Evolutionary conservation across 352 stramenopile genomes (phyloP).

Genomic region (Phytophthora chlamydospora): DNA sequence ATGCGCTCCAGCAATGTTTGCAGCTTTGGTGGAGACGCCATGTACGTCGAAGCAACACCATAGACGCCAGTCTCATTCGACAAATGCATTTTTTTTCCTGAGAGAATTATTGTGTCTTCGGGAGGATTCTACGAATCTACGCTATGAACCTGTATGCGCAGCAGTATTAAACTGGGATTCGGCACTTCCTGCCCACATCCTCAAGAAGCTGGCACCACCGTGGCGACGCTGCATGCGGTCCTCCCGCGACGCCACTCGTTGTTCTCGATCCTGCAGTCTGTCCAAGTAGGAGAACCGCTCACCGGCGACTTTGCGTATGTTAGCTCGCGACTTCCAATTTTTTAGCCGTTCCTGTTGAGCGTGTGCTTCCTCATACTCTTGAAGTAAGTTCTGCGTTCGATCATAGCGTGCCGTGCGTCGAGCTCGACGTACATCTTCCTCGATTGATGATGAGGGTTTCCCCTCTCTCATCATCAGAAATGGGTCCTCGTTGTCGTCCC

Average conservation of each 20-base stretch:
- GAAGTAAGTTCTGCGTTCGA: conserved; percentile 48
- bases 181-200: conserved; percentile 82
- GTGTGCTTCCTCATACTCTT: conserved; percentile 36
- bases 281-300: conserved; percentile 68
- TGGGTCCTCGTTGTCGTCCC: conserved; percentile 32
- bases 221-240: conserved; percentile 71
- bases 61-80: too few relatives aligned
- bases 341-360: conserved; percentile 44
- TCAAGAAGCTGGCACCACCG: conserved; percentile 67
- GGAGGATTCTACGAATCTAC: not conserved
- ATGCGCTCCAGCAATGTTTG: not conserved
- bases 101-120: too few relatives aligned
- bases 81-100: too few relatives aligned
- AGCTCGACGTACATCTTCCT: conserved; percentile 42
- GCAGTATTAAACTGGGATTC: conserved; percentile 75
- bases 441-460: conserved; percentile 30
- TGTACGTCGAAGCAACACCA: too few relatives aligned
- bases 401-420: conserved; percentile 48
- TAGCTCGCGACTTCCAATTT: conserved; percentile 62
- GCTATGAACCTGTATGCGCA: conserved; percentile 2
- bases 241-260: conserved; percentile 55
- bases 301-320: conserved; percentile 52
- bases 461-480: conserved; percentile 43
- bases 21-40: not conserved
- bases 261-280: conserved; percentile 62